A percentile compares a stretch with the other conserved stretches of the same genome.
Conservation (phyloP, 1,284 basidiomycete genomes). For the Polyporus tsugae region DNA sequence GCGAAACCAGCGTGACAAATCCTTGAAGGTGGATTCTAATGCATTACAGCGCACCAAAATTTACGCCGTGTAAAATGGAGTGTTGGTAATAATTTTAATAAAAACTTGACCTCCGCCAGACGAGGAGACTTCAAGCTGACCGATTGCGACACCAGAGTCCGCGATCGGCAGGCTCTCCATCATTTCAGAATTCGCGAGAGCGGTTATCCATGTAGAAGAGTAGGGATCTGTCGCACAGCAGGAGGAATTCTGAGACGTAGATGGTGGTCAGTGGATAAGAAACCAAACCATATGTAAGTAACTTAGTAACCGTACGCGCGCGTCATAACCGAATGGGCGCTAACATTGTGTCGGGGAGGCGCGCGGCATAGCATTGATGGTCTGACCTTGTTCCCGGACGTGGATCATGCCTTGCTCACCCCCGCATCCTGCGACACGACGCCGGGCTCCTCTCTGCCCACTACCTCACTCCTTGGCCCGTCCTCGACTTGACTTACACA, state of each 20-base stretch:
- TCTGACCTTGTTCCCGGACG: neutral
- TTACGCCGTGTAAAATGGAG: neutral
- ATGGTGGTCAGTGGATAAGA: neutral
- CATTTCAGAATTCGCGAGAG: neutral
- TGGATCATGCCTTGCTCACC: neutral
- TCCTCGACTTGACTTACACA: neutral
- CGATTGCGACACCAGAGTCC: neutral
- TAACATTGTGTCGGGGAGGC: neutral
- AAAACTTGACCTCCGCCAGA: neutral
- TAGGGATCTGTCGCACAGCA: neutral
- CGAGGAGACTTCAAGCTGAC: neutral
- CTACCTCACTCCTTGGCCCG: neutral
- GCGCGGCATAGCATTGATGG: slow-evolving; percentile 4
- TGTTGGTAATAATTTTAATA: neutral
- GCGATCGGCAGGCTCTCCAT: neutral
- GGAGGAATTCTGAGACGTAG: neutral
- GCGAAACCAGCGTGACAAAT: neutral
- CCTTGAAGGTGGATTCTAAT: neutral
- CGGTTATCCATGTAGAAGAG: neutral
- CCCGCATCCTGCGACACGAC: neutral
- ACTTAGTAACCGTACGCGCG: too few relatives aligned
- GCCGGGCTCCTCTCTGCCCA: slow-evolving; percentile 2
- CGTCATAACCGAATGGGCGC: neutral
- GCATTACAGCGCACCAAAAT: neutral
- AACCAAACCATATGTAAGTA: too few relatives aligned